A percentile compares a stretch with the other conserved stretches of the same genome.
These are phyloP conservation scores for Umbelopsis isabellina DNA, from an alignment of 192 early-diverging fungal genomes.

Conservation along the genomic window DNA sequence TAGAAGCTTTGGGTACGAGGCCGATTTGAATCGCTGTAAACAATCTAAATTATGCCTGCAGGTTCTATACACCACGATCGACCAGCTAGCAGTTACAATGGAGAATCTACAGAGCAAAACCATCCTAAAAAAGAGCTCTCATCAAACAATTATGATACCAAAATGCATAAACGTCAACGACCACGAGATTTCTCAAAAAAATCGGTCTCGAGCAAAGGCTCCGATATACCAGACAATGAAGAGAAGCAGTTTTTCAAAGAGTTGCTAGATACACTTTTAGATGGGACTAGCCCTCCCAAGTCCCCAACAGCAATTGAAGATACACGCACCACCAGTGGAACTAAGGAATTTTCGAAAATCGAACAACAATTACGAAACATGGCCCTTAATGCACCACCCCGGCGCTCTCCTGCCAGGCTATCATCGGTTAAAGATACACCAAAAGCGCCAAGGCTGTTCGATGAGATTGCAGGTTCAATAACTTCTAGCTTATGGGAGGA, in stretches of 20 bases:
- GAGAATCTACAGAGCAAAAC: no score
- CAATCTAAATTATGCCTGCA: neutral
- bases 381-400: neutral
- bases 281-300: neutral
- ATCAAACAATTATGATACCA: neutral
- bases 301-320: neutral
- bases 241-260: conserved; percentile 27
- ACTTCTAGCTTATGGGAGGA: neutral
- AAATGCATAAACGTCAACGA: neutral
- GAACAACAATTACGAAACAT: conserved; percentile 4
- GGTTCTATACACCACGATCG: neutral
- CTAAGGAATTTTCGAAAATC: conserved; percentile 8
- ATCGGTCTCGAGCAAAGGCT: neutral
- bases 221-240: neutral
- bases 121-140: no score
- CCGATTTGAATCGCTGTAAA: neutral
- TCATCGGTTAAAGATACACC: neutral
- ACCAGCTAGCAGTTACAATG: no score
- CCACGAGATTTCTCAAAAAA: neutral
- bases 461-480: neutral
- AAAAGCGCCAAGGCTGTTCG: neutral
- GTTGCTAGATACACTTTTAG: conserved; percentile 20
- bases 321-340: neutral
- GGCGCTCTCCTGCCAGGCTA: neutral
- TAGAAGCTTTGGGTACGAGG: neutral